Percentiles rank a stretch among this genome's conserved stretches.
These are phyloP conservation scores for Eimeria falciformis DNA, from an alignment of 169 alveolate genomes.

Conservation along the genomic window DNA sequence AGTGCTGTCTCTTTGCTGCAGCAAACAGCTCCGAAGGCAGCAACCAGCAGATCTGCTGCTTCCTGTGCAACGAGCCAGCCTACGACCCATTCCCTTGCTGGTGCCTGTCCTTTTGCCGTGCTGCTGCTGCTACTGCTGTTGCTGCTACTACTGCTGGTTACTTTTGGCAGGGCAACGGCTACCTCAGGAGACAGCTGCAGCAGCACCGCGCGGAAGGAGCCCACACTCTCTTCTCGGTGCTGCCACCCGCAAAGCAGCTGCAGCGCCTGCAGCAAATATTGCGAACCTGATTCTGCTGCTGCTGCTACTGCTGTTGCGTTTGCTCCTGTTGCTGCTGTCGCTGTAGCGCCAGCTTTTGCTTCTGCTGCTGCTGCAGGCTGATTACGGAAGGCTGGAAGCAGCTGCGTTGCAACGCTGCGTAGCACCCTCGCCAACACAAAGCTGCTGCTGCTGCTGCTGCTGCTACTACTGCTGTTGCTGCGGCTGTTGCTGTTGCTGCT, in stretches of 20 bases:
- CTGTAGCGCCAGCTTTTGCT: background rate
- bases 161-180: background rate
- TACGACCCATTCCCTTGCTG: constrained; percentile 8
- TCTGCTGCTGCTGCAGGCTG: background rate
- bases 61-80: background rate
- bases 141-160: background rate
- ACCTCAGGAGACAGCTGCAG: background rate
- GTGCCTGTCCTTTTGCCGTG: background rate
- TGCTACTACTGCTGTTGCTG: constrained; percentile 2
- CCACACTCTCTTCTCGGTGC: background rate
- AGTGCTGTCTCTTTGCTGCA: background rate
- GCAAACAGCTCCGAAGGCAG: background rate
- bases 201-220: background rate
- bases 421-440: background rate
- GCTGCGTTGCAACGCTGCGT: constrained; percentile 24
- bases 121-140: background rate
- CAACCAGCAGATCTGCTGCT: background rate
- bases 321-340: background rate
- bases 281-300: background rate
- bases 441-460: constrained; percentile 27
- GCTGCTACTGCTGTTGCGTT: background rate
- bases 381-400: background rate
- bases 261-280: background rate
- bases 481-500: background rate
- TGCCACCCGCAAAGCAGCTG: constrained; percentile 3